Conservation (phyloP, 2,329 filamentous ascomycete species). For the Pseudodiploospora longispora region DNA sequence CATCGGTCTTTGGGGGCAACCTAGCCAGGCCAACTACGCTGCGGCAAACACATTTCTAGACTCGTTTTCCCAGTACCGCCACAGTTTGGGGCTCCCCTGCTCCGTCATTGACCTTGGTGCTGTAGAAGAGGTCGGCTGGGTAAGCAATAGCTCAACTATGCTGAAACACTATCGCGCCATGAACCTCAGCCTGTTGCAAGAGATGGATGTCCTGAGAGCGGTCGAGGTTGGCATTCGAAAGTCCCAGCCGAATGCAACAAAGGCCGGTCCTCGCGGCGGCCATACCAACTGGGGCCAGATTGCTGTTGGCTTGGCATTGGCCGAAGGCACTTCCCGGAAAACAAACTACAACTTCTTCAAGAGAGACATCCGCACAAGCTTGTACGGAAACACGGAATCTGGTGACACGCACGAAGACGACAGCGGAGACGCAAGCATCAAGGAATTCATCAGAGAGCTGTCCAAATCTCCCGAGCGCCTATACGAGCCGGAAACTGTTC, state of each 20-base stretch:
- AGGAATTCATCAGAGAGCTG: constrained; percentile 7
- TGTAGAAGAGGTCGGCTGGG: no score
- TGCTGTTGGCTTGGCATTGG: constrained; percentile 7
- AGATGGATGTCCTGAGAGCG: constrained; percentile 7
- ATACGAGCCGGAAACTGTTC: neutral
- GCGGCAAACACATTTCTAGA: constrained; percentile 6
- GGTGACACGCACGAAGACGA: neutral
- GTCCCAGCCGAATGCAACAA: neutral
- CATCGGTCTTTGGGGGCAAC: neutral
- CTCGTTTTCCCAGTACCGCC: constrained; percentile 5
- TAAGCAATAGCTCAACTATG: no score
- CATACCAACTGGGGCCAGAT: constrained; percentile 1
- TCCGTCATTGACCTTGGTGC: no score
- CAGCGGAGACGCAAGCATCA: constrained; percentile 5
- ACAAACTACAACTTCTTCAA: constrained; percentile 8
- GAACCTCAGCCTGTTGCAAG: neutral
- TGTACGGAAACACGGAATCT: constrained; percentile 1
- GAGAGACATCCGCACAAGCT: constrained; percentile 8
- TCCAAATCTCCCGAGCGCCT: constrained; percentile 4
- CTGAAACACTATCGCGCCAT: no score
- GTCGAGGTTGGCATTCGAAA: constrained; percentile 4
- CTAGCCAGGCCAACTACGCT: constrained; percentile 3
- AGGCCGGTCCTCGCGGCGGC: no score
- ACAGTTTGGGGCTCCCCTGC: no score
- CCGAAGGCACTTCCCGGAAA: constrained; percentile 4